A percentile compares a stretch with the other conserved stretches of the same genome.
Evolutionary conservation across 23 red algal species (phyloP).

Genomic region (Agarophyton chilense): DNA sequence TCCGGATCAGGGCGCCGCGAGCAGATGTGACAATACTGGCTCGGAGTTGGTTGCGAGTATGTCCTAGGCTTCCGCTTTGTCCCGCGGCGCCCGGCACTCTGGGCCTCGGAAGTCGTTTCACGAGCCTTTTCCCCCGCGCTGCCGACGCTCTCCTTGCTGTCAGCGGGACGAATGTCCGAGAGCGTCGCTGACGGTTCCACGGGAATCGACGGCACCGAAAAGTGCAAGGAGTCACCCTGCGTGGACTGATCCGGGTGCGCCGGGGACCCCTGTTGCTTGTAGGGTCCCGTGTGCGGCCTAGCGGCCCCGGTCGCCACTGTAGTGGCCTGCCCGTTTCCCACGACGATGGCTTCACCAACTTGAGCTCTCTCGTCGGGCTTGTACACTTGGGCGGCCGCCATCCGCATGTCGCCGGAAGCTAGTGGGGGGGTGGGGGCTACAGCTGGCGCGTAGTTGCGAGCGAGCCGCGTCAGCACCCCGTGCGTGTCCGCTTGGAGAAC

Average conservation of each 20-base stretch:
- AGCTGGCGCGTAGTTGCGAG: not conserved
- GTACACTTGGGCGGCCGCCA: not conserved
- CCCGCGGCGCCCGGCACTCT: not conserved
- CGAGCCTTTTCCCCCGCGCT: not conserved
- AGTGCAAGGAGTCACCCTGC: not conserved
- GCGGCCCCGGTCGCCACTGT: not conserved
- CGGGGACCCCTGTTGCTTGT: not conserved
- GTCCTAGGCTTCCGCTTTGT: conserved; percentile 46
- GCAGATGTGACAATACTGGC: conserved; percentile 76
- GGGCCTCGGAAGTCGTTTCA: not conserved
- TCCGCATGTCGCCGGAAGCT: not conserved
- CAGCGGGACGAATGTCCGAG: not conserved
- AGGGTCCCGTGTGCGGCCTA: not conserved
- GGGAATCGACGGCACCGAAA: not conserved
- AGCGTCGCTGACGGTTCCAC: not conserved
- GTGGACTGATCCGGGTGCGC: not conserved
- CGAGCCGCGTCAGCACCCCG: not conserved
- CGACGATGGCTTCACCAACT: not conserved
- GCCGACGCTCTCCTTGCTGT: not conserved
- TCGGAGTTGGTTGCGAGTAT: conserved; percentile 40
- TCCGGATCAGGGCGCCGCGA: conserved; percentile 26
- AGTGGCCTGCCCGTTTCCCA: not conserved
- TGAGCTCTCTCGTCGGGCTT: not conserved
- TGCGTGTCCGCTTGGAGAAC: not conserved
- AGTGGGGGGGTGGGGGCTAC: not conserved